A percentile compares a stretch with the other conserved stretches of the same genome.
These are phyloP conservation scores for Phytophthora tentaculata DNA, from an alignment of 352 stramenopile species.

Conservation along the genomic window DNA sequence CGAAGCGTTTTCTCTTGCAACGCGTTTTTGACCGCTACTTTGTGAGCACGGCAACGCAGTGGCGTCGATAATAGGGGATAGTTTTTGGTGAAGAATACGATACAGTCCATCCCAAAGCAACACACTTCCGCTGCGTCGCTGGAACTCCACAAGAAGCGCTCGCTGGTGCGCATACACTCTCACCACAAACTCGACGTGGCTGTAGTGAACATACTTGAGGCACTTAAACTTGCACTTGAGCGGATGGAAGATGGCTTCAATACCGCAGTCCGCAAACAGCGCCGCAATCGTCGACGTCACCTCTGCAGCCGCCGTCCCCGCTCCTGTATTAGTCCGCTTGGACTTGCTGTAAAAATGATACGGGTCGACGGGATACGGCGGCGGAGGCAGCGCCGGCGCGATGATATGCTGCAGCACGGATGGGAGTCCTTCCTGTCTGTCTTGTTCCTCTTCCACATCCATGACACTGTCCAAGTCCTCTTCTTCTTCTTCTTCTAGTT, in stretches of 20 bases:
- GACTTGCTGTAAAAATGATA: slow-evolving; percentile 82
- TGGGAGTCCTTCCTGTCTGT: slow-evolving; percentile 23
- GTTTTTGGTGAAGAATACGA: slow-evolving; percentile 68
- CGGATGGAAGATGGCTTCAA: slow-evolving; percentile 73
- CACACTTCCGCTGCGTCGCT: slow-evolving; percentile 75
- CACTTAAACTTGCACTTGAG: slow-evolving; percentile 90
- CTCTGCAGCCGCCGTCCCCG: slow-evolving; percentile 47
- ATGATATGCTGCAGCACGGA: slow-evolving; percentile 49
- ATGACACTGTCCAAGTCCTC: slow-evolving; percentile 27
- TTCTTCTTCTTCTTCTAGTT: slow-evolving; percentile 25
- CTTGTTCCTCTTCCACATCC: slow-evolving; percentile 26
- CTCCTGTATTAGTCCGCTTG: slow-evolving; percentile 26
- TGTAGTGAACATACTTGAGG: slow-evolving; percentile 87
- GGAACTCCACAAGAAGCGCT: slow-evolving; percentile 74
- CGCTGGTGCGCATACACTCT: slow-evolving; percentile 60
- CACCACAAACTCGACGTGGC: slow-evolving; percentile 82
- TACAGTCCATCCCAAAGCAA: slow-evolving; percentile 87
- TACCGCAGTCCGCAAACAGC: slow-evolving; percentile 59
- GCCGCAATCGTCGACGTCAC: slow-evolving; percentile 46
- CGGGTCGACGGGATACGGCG: slow-evolving; percentile 80
- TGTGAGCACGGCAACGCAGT: slow-evolving; percentile 62
- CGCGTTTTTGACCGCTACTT: slow-evolving; percentile 72
- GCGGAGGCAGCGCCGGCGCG: slow-evolving; percentile 57
- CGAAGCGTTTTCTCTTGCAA: slow-evolving; percentile 21
- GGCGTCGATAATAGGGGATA: slow-evolving; percentile 54